These are phyloP conservation scores for Cinchona pubescens DNA, from an alignment of 257 asterid species.

Conservation along the genomic window DNA sequence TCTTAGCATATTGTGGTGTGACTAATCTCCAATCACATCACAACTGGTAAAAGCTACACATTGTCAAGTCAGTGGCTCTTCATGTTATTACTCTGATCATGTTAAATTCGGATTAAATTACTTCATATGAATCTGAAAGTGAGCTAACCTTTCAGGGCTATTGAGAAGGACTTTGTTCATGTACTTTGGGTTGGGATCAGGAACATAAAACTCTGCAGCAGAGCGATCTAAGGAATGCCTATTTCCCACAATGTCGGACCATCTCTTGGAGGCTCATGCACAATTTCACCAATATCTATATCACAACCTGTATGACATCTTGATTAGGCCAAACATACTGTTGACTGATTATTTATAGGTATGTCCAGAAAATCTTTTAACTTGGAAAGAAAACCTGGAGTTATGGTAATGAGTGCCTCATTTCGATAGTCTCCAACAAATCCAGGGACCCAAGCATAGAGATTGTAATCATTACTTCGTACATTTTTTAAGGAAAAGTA, in stretches of 20 bases:
- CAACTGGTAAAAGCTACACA: neutral
- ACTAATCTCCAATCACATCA: neutral
- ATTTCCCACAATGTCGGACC: constrained; percentile 88
- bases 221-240: constrained; percentile 72
- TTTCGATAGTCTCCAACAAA: constrained; percentile 58
- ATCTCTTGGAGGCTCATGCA: constrained; percentile 60
- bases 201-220: constrained; percentile 56
- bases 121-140: neutral
- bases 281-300: constrained; percentile 43
- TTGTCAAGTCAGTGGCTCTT: neutral
- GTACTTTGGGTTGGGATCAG: constrained; percentile 61
- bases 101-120: neutral
- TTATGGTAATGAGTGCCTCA: constrained; percentile 36
- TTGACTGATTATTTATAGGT: neutral
- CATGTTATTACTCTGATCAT: neutral
- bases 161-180: constrained; percentile 56
- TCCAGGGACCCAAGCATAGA: constrained; percentile 72
- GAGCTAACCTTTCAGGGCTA: constrained; percentile 53
- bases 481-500: constrained; percentile 48
- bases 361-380: neutral
- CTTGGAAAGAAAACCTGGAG: constrained; percentile 37
- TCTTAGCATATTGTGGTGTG: neutral
- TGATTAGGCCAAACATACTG: neutral
- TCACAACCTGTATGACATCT: constrained; percentile 34
- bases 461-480: constrained; percentile 45